phyloP scores from a whole-genome alignment of 179 eudicot genomes.

The Spergularia azorica region DNA sequence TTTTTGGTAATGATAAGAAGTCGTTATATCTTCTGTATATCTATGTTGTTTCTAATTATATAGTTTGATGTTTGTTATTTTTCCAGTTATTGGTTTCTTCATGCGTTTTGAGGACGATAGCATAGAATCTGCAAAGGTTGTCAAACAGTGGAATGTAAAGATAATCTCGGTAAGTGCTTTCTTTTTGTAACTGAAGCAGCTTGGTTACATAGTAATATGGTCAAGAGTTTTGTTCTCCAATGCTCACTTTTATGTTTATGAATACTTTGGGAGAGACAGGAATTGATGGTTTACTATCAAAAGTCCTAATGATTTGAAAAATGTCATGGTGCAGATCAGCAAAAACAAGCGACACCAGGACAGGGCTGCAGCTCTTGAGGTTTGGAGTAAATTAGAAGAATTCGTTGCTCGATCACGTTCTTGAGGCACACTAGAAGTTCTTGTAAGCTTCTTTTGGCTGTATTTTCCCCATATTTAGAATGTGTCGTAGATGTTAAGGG shows the following conservation, averaged over 20 bases:
- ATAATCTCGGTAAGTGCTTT: conserved; percentile 66
- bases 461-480: not conserved
- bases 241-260: not conserved
- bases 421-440: conserved; percentile 38
- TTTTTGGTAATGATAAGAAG: no score
- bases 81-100: conserved; percentile 85
- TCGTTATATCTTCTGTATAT: not conserved
- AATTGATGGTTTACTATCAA: not conserved
- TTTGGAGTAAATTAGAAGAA: conserved; percentile 90
- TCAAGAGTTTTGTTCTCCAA: not conserved
- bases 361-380: conserved; percentile 98
- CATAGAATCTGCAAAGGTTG: conserved; percentile 85
- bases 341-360: conserved; percentile 96
- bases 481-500: not conserved
- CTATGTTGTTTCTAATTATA: conserved; percentile 29
- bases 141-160: conserved; percentile 97
- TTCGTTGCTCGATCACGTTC: conserved; percentile 75
- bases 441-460: conserved; percentile 19
- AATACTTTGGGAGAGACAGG: not conserved
- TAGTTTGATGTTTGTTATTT: not conserved
- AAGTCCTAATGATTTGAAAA: conserved; percentile 8
- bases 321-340: conserved; percentile 62
- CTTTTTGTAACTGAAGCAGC: not conserved
- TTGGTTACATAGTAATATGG: not conserved
- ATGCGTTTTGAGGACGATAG: conserved; percentile 98